These are phyloP conservation scores for Histomonas meleagridis DNA, from an alignment of 208 protist genomes.

Conservation along the genomic window DNA sequence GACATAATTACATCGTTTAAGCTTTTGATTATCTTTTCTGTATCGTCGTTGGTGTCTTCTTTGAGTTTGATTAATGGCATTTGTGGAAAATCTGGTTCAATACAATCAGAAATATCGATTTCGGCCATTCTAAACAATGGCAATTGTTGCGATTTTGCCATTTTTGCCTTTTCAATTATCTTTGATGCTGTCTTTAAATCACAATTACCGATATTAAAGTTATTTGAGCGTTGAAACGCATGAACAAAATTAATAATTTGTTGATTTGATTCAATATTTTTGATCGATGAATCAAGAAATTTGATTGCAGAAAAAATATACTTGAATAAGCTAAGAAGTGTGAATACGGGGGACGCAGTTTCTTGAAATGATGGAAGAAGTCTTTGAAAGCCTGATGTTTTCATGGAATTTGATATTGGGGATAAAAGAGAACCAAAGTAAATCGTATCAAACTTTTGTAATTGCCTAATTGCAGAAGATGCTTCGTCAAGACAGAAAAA, in stretches of 20 bases:
- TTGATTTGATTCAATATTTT: background rate
- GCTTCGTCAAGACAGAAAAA: background rate
- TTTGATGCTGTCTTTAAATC: background rate
- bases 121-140: background rate
- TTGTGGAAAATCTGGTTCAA: background rate
- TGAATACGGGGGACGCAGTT: background rate
- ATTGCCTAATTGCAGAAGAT: background rate
- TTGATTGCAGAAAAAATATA: background rate
- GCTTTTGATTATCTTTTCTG: background rate
- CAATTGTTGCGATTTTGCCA: background rate
- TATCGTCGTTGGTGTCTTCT: background rate
- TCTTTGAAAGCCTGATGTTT: background rate
- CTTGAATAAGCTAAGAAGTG: background rate
- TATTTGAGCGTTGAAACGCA: background rate
- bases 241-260: background rate
- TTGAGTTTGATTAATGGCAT: background rate
- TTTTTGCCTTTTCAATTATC: background rate
- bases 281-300: background rate
- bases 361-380: background rate
- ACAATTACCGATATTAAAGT: background rate
- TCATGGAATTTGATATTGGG: background rate
- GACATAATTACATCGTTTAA: background rate
- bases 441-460: background rate
- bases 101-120: background rate
- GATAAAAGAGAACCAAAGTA: background rate